Percentiles rank a stretch among this genome's conserved stretches.
Evolutionary conservation across 257 asterid genomes (phyloP).

Genomic region (Avicennia marina): DNA sequence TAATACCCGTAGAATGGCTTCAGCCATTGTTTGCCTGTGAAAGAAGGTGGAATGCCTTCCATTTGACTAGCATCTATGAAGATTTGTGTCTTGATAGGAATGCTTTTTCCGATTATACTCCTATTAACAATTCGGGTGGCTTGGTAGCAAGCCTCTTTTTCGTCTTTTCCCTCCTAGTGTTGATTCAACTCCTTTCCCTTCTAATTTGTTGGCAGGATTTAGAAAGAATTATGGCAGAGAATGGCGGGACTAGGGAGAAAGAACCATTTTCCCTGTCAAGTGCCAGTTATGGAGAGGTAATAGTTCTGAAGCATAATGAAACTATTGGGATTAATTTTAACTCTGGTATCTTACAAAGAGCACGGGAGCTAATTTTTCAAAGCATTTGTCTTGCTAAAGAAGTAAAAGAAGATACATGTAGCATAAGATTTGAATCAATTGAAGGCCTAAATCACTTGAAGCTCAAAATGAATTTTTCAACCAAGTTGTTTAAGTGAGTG

Average conservation of each 20-base stretch:
- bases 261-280: slow-evolving; percentile 78
- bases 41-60: too few species aligned
- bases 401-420: too few species aligned
- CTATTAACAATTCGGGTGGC: background rate
- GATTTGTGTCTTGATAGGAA: background rate
- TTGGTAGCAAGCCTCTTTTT: slow-evolving; percentile 4
- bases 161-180: background rate
- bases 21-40: background rate
- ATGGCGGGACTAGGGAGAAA: slow-evolving; percentile 64
- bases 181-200: background rate
- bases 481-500: background rate
- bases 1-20: background rate
- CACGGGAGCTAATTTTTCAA: too few species aligned
- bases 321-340: background rate
- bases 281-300: slow-evolving; percentile 52
- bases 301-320: background rate
- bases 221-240: slow-evolving; percentile 65
- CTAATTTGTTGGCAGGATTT: slow-evolving; percentile 50
- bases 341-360: slow-evolving; percentile 2
- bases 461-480: background rate
- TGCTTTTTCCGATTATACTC: background rate
- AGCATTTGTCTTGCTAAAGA: too few species aligned
- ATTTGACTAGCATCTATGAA: background rate
- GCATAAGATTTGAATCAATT: too few species aligned
- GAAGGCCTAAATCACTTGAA: too few species aligned